Evolutionary conservation across 2,329 filamentous ascomycete genomes (phyloP), one percentile per base, ranked within the genome.

Genomic region (Aspergillus ibericus): DNA sequence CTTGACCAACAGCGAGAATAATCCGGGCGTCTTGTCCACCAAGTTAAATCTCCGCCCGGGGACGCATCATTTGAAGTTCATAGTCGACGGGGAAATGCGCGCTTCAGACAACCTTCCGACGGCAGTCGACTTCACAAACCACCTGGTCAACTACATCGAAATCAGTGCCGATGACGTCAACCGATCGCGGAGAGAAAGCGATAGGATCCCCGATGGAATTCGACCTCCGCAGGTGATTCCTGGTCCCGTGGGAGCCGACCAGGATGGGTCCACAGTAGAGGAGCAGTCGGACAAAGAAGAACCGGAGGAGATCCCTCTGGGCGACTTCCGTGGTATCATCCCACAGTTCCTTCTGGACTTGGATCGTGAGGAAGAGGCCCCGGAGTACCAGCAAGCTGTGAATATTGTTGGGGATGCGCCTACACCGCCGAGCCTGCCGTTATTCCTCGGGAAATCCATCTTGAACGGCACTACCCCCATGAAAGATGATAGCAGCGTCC

Each of bases 81-180:
- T 99, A 66, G 92, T 97, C 52, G 93, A 98, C 77, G 91, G 90
- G 59, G 88, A 93, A 70, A 96, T 97, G 92, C 86, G 89, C 72
- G 95, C 92, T 13, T 95, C 92, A 15, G 87, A 90, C 60, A 86
- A 90, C 63, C 82, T 97, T 56, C 93, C 95, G 13, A 98, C 95
- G 0, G 96, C 95, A 1, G 95, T 99, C 59, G 95, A 99, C 75
- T 97, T 96, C 74, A 96, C 92, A 64, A 98, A 98, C 78, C 96
- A 96, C 72, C 82, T 99, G 16, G 93, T 99, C 77, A 99, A 99
- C 78, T 99, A 98, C 74, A 91, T 99, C 70, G 95, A 99, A 79
- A 90, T 98, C 62, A 91, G 85, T 68, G 86, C 91, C 35, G 88
- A 92, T 56, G 89, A 93, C 69, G 77, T 88, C 22, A 65, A 67